A percentile compares a stretch with the other conserved stretches of the same genome.
These are phyloP conservation scores for Starmerella floricola DNA, from an alignment of 805 yeast genomes.

Conservation along the genomic window DNA sequence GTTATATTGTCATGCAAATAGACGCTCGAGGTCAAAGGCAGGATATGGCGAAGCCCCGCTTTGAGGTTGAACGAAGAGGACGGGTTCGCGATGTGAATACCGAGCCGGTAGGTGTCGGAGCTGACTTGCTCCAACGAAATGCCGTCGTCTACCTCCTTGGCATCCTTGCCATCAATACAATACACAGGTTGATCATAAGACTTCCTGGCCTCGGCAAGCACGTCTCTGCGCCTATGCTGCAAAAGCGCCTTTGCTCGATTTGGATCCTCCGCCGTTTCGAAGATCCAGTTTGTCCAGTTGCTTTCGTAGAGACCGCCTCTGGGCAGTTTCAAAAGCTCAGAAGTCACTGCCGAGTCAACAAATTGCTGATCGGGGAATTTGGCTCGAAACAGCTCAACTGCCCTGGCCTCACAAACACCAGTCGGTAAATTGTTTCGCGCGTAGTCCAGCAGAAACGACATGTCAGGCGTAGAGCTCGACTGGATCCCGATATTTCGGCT, in stretches of 20 bases:
- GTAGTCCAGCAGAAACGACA: conserved; percentile 15
- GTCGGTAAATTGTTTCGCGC: conserved; percentile 17
- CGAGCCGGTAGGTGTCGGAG: conserved; percentile 29
- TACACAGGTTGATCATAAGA: conserved; percentile 33
- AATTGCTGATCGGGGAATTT: conserved; percentile 1
- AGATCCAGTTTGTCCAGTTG: conserved; percentile 10
- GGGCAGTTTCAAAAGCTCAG: conserved; percentile 11
- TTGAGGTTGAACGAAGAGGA: conserved; percentile 41
- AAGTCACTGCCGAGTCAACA: conserved; percentile 11
- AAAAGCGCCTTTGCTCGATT: background rate
- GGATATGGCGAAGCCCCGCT: conserved; percentile 30
- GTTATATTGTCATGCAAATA: conserved; percentile 3
- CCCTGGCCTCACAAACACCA: conserved; percentile 13
- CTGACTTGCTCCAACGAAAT: conserved; percentile 35
- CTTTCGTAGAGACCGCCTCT: conserved; percentile 2
- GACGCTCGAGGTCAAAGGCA: conserved; percentile 7
- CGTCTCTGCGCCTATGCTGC: conserved; percentile 1
- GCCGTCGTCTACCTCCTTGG: conserved; percentile 93
- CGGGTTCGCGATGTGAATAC: conserved; percentile 82
- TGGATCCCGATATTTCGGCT: conserved; percentile 3
- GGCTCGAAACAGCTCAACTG: conserved; percentile 12
- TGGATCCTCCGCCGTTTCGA: background rate
- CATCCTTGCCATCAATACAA: conserved; percentile 70
- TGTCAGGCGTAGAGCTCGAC: background rate
- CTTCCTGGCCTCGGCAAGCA: conserved; percentile 2